Base-by-base conservation (phyloP, 495 filamentous ascomycete genomes). In the Parmelia sp. region DNA sequence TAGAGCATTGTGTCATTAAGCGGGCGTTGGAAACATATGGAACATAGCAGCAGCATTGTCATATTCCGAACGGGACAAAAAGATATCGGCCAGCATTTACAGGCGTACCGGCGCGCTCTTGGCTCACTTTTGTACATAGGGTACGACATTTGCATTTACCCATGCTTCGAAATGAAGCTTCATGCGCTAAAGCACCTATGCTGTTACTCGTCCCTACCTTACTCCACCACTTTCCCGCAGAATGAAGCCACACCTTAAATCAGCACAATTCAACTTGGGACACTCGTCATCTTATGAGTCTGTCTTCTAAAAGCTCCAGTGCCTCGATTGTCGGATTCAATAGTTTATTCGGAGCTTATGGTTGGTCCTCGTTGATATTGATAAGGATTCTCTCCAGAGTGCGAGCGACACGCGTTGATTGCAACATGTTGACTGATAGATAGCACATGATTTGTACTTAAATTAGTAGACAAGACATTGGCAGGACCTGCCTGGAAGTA, bases 1-100 rank as follows among this genome's bases (percentile, higher is more conserved):
- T 64, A 64, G 62, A 23, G 62, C 62, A 64, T 64, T 31, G 40
- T 64, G 62, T 58, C 62, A 57, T 64, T 40, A 35, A 64, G 62
- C 62, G 62, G 62, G 62, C 49, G 62, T 64, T 64, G 55, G 40
- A 59, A 64, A 58, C 0, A 64, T 36, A 19, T 49, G 55, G 42
- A 37, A 55, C 40, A 64, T 64, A 58, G 49, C 49, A 63, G 51
- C 60, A 27, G 42, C 65, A 62, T 63, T 45, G 42, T 57, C 27
- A 47, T 62, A n/a, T 36, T 15, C n/a, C 51, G 14, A 58, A 42
- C 51, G 53, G n/a, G 42, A 53, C 51, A 56, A 66, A n/a, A 42
- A 23, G 19, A 56, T 56, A 63, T n/a, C 49, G 55, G 60, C n/a
- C 42, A 36, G 65, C 60, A 66, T 66, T 59, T 63, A 33, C 65